A percentile compares a stretch with the other conserved stretches of the same genome.
Conservation (phyloP, 78 protist genomes). For the slime mould (Dictyostelium discoideum) region DNA sequence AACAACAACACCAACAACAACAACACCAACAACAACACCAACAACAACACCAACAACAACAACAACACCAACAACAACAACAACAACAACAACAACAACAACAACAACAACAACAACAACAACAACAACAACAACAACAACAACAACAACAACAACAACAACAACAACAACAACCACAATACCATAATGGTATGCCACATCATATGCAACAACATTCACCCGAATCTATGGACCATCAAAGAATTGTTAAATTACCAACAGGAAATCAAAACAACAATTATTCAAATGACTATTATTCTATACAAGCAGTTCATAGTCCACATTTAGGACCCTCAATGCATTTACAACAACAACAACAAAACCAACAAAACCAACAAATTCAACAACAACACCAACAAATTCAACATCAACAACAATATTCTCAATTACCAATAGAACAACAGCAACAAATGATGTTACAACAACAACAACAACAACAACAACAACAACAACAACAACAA, state of each 20-base stretch:
- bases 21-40: neutral
- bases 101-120: neutral
- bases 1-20: neutral
- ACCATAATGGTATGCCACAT: neutral
- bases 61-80: neutral
- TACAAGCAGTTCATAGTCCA: neutral
- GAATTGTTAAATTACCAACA: neutral
- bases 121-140: neutral
- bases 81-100: neutral
- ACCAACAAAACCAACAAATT: neutral
- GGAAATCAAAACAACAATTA: neutral
- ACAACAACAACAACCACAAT: neutral
- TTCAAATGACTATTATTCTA: neutral
- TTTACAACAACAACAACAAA: conserved; percentile 28
- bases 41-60: neutral
- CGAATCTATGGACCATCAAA: neutral
- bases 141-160: conserved; percentile 19
- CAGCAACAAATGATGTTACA: neutral
- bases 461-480: neutral
- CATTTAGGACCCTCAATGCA: neutral
- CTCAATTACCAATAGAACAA: neutral
- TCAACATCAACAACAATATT: neutral
- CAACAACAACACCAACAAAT: neutral
- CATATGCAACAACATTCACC: conserved; percentile 1
- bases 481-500: neutral